Conservation (phyloP, 495 filamentous ascomycete genomes). For the Daldinia childiae region DNA sequence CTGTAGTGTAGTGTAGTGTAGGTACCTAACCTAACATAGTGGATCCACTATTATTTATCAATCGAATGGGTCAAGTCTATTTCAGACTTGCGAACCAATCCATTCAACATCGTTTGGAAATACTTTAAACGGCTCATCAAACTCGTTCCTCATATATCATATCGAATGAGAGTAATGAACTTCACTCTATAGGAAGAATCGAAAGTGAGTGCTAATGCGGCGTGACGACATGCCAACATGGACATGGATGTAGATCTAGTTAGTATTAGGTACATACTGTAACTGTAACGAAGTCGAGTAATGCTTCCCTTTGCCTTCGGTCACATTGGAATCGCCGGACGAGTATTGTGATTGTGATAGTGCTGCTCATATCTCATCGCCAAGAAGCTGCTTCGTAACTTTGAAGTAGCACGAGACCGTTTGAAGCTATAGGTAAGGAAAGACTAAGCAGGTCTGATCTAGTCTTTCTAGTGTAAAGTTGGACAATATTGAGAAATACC, state of each 20-base stretch:
- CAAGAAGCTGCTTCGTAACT: slow-evolving; percentile 7
- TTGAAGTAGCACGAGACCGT: slow-evolving; percentile 29
- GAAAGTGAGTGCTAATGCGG: slow-evolving; percentile 11
- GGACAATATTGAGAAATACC: slow-evolving; percentile 17
- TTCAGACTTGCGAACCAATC: slow-evolving; percentile 16
- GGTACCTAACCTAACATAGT: slow-evolving; percentile 5
- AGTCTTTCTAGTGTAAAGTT: slow-evolving; percentile 27
- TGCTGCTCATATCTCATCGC: slow-evolving; percentile 4
- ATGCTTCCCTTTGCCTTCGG: slow-evolving; percentile 2
- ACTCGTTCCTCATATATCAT: not conserved
- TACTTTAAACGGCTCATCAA: slow-evolving; percentile 24
- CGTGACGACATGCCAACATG: slow-evolving; percentile 24
- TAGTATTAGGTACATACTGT: not conserved
- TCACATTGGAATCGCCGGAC: slow-evolving; percentile 18
- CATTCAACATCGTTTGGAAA: slow-evolving; percentile 8
- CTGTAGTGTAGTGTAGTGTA: slow-evolving; percentile 7
- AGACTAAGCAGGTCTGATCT: slow-evolving; percentile 17
- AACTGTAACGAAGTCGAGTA: slow-evolving; percentile 4
- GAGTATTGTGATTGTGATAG: slow-evolving; percentile 14
- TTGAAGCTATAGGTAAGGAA: slow-evolving; percentile 14
- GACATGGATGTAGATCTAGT: slow-evolving; percentile 6
- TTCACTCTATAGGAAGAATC: slow-evolving; percentile 1
- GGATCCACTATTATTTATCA: slow-evolving; percentile 27
- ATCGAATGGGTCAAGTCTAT: slow-evolving; percentile 17
- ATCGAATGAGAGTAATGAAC: slow-evolving; percentile 3